Evolutionary conservation across 1,284 basidiomycete genomes (phyloP).

Genomic region (Erythrobasidium hasegawianum): DNA sequence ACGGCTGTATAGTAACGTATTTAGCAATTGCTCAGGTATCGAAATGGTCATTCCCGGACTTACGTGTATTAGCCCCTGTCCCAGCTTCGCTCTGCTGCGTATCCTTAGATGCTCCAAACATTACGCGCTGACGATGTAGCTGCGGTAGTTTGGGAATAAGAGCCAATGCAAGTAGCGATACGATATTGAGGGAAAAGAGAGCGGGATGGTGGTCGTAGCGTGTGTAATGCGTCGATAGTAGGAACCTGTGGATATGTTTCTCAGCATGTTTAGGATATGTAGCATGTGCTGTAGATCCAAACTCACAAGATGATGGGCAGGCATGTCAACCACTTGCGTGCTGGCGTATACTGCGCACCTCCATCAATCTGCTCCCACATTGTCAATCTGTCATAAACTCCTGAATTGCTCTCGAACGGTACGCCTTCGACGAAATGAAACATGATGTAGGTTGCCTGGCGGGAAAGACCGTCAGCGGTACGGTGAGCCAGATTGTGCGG

Average conservation of each 20-base stretch:
- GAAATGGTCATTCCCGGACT: background rate
- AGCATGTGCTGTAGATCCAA: background rate
- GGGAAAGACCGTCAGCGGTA: background rate
- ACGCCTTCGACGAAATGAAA: constrained; percentile 98
- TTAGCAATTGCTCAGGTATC: no score
- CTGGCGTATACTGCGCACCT: constrained; percentile 95
- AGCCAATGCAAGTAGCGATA: constrained; percentile 70
- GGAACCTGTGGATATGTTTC: constrained; percentile 61
- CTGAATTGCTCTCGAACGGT: constrained; percentile 68
- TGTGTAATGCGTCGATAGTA: constrained; percentile 97
- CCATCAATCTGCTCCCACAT: constrained; percentile 99
- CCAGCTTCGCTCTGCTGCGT: constrained; percentile 5
- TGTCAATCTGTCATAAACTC: constrained; percentile 94
- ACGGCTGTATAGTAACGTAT: constrained; percentile 3
- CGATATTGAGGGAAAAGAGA: constrained; percentile 86
- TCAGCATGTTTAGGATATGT: background rate
- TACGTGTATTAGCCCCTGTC: constrained; percentile 31
- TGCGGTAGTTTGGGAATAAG: constrained; percentile 95
- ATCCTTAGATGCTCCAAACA: constrained; percentile 33
- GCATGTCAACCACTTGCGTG: constrained; percentile 94
- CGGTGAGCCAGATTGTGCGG: background rate
- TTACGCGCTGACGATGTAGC: constrained; percentile 53
- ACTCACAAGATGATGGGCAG: constrained; percentile 87
- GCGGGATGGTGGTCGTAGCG: constrained; percentile 75
- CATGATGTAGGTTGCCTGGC: constrained; percentile 89